A percentile compares a stretch with the other conserved stretches of the same genome.
phyloP scores from a whole-genome alignment of 257 asterid genomes.

The Orobanche coerulescens region DNA sequence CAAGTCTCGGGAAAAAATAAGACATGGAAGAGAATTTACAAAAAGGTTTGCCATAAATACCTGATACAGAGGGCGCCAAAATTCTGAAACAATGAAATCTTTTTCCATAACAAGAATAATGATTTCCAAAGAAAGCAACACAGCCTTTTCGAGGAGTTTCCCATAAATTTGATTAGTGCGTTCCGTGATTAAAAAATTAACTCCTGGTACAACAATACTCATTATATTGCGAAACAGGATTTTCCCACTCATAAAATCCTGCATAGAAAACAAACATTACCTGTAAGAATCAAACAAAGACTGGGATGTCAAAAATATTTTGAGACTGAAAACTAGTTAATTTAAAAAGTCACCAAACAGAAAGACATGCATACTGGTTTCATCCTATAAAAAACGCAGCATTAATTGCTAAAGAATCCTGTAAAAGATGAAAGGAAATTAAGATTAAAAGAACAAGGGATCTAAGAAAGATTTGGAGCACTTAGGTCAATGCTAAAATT shows the following conservation, averaged over 20 bases:
- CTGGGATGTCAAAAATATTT: conserved; percentile 6
- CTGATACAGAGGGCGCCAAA: conserved; percentile 92
- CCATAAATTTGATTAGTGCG: conserved; percentile 77
- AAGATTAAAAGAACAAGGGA: conserved; percentile 9
- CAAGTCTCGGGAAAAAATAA: conserved; percentile 5
- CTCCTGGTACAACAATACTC: conserved; percentile 82
- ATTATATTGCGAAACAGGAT: conserved; percentile 70
- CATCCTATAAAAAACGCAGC: neutral
- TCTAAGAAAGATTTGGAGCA: conserved; percentile 1
- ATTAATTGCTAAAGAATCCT: neutral
- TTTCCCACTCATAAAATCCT: conserved; percentile 98
- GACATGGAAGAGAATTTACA: conserved; percentile 10
- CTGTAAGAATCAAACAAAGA: conserved; percentile 11
- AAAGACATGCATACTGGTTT: conserved; percentile 1
- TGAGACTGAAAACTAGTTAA: neutral
- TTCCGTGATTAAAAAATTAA: conserved; percentile 50
- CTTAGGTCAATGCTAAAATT: neutral
- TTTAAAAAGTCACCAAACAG: neutral
- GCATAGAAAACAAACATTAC: conserved; percentile 28
- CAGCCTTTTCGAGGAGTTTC: conserved; percentile 68
- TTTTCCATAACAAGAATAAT: conserved; percentile 76
- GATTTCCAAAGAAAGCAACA: conserved; percentile 76
- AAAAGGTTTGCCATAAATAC: conserved; percentile 27
- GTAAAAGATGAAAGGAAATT: neutral
- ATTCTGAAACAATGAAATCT: conserved; percentile 62